These are phyloP conservation scores for Boechera divaricarpa DNA, from an alignment of 345 rosid species.

Conservation along the genomic window DNA sequence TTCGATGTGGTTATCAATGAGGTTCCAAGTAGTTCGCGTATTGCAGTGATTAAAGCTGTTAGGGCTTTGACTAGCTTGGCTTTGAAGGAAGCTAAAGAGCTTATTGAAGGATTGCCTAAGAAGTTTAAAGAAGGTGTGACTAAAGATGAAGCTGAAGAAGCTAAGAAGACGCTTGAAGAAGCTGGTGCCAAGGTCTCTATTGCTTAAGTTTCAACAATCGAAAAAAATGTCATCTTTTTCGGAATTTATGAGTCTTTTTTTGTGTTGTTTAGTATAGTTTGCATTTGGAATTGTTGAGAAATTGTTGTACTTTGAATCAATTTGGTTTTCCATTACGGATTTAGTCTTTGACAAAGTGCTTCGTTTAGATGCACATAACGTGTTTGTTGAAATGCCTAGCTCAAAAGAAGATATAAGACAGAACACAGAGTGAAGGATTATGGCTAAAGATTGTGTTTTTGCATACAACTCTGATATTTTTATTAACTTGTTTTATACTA, in stretches of 20 bases:
- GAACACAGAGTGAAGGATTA: not conserved
- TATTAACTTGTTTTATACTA: too few species aligned
- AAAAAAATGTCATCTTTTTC: not conserved
- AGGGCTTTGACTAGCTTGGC: slow-evolving; percentile 78
- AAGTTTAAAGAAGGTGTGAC: slow-evolving; percentile 76
- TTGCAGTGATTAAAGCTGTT: slow-evolving; percentile 80
- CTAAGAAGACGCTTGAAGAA: slow-evolving; percentile 83
- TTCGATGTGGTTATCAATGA: slow-evolving; percentile 81
- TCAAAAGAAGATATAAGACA: not conserved
- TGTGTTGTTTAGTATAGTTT: slow-evolving; percentile 23
- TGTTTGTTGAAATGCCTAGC: slow-evolving; percentile 41
- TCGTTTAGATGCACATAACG: slow-evolving; percentile 23
- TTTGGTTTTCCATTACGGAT: not conserved
- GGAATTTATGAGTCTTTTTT: slow-evolving; percentile 1
- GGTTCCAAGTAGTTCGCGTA: slow-evolving; percentile 74
- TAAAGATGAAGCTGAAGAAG: slow-evolving; percentile 86
- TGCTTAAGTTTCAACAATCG: slow-evolving; percentile 42
- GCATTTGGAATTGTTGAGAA: slow-evolving; percentile 32
- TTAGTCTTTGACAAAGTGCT: not conserved
- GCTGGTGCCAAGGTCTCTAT: slow-evolving; percentile 80
- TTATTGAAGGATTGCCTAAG: slow-evolving; percentile 87
- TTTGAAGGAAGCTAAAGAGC: slow-evolving; percentile 84
- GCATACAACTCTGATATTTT: too few species aligned
- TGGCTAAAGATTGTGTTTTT: not conserved
- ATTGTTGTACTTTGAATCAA: slow-evolving; percentile 26